phyloP scores from a whole-genome alignment of 2,329 filamentous ascomycete species.

The Colletotrichum australisinense region DNA sequence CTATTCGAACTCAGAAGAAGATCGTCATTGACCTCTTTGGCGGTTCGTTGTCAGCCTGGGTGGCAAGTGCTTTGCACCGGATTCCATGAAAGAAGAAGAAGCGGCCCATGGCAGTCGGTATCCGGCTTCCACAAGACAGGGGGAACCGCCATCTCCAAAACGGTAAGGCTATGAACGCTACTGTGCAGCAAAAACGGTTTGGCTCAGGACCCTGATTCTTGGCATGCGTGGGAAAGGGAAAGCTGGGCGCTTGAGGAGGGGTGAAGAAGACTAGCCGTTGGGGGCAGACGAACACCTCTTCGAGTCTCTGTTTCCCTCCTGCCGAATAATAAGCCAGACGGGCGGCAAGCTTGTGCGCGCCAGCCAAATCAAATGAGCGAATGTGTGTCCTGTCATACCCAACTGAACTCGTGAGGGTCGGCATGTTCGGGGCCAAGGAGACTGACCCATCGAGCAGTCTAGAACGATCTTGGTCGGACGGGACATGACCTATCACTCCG shows the following conservation, averaged over 20 bases:
- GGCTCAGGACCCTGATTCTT: constrained; percentile 7
- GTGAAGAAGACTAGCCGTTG: neutral
- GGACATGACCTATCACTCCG: neutral
- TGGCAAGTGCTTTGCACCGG: neutral
- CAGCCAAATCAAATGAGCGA: neutral
- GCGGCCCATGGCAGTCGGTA: too few relatives aligned
- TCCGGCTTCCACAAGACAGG: neutral
- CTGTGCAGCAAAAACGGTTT: neutral
- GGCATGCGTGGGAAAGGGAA: neutral
- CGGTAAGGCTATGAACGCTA: neutral
- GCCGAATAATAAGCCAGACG: neutral
- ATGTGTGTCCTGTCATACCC: neutral
- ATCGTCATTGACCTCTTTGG: too few relatives aligned
- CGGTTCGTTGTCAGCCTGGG: too few relatives aligned
- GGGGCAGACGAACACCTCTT: neutral
- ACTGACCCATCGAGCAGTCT: neutral
- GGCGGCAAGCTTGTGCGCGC: neutral
- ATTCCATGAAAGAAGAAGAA: neutral
- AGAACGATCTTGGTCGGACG: neutral
- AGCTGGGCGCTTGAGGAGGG: neutral
- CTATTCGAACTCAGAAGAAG: neutral
- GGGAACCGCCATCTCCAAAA: neutral
- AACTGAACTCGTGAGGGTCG: neutral
- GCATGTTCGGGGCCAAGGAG: neutral
- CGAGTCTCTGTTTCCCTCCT: neutral